These are phyloP conservation scores for Sporothrix curviconia DNA, from an alignment of 2,329 filamentous ascomycete genomes.

Conservation along the genomic window DNA sequence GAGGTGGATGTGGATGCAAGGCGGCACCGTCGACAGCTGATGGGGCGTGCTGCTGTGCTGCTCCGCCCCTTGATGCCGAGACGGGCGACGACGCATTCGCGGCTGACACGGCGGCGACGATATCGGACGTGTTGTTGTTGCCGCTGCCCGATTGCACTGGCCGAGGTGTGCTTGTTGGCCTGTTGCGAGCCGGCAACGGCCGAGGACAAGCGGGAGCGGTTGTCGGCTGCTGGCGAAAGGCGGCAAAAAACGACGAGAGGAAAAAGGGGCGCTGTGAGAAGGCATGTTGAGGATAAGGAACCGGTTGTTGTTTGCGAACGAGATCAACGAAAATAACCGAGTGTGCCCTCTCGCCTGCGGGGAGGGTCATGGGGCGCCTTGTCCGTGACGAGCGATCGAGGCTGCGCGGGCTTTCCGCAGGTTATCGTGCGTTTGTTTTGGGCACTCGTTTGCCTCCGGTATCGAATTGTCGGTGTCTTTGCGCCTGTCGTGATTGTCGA, in stretches of 20 bases:
- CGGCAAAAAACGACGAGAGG: conserved; percentile 50
- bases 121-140: conserved; percentile 19
- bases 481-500: too few relatives aligned
- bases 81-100: background rate
- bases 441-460: too few relatives aligned
- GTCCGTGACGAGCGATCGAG: background rate
- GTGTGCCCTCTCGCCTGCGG: background rate
- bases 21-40: conserved; percentile 15
- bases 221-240: conserved; percentile 43
- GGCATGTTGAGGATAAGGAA: conserved; percentile 34
- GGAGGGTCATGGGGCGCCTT: background rate
- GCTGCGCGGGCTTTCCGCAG: too few relatives aligned
- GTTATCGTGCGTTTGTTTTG: too few relatives aligned
- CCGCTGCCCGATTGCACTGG: conserved; percentile 17
- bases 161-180: conserved; percentile 33
- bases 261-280: conserved; percentile 46
- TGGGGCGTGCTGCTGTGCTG: background rate
- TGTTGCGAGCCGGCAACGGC: conserved; percentile 27
- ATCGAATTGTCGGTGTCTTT: too few relatives aligned
- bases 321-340: too few relatives aligned
- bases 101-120: conserved; percentile 16
- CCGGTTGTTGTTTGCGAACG: too few relatives aligned
- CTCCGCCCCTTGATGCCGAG: conserved; percentile 14
- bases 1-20: conserved; percentile 22
- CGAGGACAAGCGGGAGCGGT: conserved; percentile 16